These are phyloP conservation scores for Camillea tinctor DNA, from an alignment of 2,329 filamentous ascomycete species.

Conservation along the genomic window DNA sequence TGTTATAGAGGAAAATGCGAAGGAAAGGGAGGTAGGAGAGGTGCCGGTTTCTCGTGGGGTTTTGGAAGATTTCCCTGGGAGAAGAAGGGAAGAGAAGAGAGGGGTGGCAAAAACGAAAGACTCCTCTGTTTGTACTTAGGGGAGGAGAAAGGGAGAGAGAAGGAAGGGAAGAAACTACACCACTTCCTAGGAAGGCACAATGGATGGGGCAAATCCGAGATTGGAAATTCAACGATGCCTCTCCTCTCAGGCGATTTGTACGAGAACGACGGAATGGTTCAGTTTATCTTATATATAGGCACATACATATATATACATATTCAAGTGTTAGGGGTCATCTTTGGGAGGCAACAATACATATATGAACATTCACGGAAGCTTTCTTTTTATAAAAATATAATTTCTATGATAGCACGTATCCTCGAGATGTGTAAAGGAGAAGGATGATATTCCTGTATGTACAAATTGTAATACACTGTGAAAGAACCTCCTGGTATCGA, in stretches of 20 bases:
- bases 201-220: neutral
- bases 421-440: conserved; percentile 4
- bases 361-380: neutral
- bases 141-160: neutral
- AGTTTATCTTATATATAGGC: neutral
- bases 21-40: neutral
- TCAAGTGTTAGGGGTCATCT: no score
- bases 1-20: conserved; percentile 34
- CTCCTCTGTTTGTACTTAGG: no score
- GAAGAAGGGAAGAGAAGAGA: no score
- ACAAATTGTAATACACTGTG: conserved; percentile 21
- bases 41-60: no score
- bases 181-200: no score
- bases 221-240: neutral
- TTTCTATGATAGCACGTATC: neutral
- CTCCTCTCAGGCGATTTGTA: neutral
- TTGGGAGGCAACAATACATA: no score
- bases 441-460: conserved; percentile 17
- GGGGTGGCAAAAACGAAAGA: no score
- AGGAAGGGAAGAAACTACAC: neutral
- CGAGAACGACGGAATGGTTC: neutral
- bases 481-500: conserved; percentile 3
- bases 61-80: no score
- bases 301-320: neutral
- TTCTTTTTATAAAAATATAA: neutral